phyloP scores from a whole-genome alignment of 2,329 filamentous ascomycete genomes.

The Zymoseptoria pseudotritici region DNA sequence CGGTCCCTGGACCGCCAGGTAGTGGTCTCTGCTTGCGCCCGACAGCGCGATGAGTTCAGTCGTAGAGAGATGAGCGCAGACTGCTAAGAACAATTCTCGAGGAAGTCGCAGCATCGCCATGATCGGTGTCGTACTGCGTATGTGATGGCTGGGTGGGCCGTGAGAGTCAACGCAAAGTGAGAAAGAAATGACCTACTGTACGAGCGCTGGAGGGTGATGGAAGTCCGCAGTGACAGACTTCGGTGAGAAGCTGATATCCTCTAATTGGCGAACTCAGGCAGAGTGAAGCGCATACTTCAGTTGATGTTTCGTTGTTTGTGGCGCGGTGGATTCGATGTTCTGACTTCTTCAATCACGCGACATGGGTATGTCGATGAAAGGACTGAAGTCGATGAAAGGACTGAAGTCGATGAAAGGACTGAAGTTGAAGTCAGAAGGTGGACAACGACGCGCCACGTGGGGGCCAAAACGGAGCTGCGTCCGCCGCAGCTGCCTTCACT shows the following conservation, averaged over 20 bases:
- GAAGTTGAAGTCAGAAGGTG: background rate
- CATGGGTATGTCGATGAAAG: background rate
- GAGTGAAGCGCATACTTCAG: background rate
- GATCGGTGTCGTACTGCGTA: background rate
- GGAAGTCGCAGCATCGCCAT: conserved; percentile 16
- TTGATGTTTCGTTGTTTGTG: background rate
- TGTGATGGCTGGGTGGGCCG: background rate
- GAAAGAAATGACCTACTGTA: too few relatives aligned
- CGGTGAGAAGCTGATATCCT: background rate
- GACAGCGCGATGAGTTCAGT: conserved; percentile 12
- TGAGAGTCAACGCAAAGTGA: too few relatives aligned
- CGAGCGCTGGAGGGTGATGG: too few relatives aligned
- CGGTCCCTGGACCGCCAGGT: conserved; percentile 17
- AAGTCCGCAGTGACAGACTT: background rate
- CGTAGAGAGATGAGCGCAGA: conserved; percentile 12
- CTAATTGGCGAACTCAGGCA: background rate
- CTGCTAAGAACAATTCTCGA: conserved; percentile 18
- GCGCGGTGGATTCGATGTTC: background rate
- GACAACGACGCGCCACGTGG: too few relatives aligned
- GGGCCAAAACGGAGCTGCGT: too few relatives aligned
- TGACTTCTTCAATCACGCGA: background rate
- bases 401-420: background rate
- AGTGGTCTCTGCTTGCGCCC: conserved; percentile 12
- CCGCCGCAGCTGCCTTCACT: background rate
- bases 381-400: background rate